phyloP scores from a whole-genome alignment of 192 early-diverging fungal species.

The Backusella macrospora region DNA sequence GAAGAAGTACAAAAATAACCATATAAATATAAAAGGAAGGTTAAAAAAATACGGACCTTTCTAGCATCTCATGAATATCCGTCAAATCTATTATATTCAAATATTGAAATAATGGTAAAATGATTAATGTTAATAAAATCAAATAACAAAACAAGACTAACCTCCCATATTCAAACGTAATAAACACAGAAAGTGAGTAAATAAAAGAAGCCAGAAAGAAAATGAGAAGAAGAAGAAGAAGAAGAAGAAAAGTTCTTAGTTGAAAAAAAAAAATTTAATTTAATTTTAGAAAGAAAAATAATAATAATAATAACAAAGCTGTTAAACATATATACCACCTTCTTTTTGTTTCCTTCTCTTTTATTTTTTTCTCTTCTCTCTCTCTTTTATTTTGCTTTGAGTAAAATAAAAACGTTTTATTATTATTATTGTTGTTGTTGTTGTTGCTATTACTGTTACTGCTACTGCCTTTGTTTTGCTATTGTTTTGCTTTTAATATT shows the following conservation, averaged over 20 bases:
- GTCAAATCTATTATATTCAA: neutral
- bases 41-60: slow-evolving; percentile 9
- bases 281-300: neutral
- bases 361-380: too few relatives aligned
- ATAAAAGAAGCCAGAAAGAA: slow-evolving; percentile 1
- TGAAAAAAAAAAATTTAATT: neutral
- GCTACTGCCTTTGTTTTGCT: too few relatives aligned
- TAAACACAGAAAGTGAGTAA: neutral
- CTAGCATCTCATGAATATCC: slow-evolving; percentile 12
- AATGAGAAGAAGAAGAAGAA: slow-evolving; percentile 1
- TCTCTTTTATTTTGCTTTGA: neutral
- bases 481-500: too few relatives aligned
- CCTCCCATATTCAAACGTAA: slow-evolving; percentile 9
- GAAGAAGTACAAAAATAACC: too few relatives aligned
- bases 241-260: neutral
- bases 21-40: neutral
- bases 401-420: neutral
- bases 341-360: neutral
- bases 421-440: neutral
- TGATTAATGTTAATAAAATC: neutral
- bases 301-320: neutral
- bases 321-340: neutral
- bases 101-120: neutral
- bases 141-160: neutral
- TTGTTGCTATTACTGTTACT: too few relatives aligned